Evolutionary conservation across 2,329 filamentous ascomycete genomes (phyloP).

Genomic region (Orbilia oligospora): DNA sequence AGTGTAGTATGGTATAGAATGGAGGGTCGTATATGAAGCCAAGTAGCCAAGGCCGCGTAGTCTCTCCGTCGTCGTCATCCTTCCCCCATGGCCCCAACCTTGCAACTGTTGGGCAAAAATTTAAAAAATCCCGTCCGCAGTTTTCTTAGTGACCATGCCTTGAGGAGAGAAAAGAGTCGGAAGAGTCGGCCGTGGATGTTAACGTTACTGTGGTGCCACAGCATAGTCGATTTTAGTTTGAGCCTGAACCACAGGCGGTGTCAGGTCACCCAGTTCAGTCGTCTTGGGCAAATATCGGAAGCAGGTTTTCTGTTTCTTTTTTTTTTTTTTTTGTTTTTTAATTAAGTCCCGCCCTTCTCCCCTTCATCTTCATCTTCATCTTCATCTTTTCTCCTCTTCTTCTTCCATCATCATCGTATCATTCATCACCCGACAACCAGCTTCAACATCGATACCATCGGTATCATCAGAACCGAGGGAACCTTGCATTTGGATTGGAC

Average conservation of each 20-base stretch:
- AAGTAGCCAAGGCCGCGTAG: slow-evolving; percentile 20
- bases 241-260: slow-evolving; percentile 1
- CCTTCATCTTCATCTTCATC: neutral
- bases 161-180: neutral
- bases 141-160: too few relatives aligned
- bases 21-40: slow-evolving; percentile 4
- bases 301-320: neutral
- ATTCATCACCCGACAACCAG: too few relatives aligned
- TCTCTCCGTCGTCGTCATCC: slow-evolving; percentile 14
- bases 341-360: neutral
- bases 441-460: neutral
- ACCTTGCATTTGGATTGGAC: neutral
- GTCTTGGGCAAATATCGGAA: neutral
- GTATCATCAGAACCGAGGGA: neutral
- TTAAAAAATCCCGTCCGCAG: too few relatives aligned
- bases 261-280: slow-evolving; percentile 1
- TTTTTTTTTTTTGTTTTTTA: too few relatives aligned
- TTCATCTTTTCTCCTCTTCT: neutral
- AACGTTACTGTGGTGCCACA: slow-evolving; percentile 27
- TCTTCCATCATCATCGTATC: too few relatives aligned
- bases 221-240: neutral
- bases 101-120: neutral
- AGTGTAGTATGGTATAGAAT: slow-evolving; percentile 5
- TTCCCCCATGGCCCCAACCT: neutral
- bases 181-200: neutral